A percentile compares a stretch with the other conserved stretches of the same genome.
phyloP scores from a whole-genome alignment of 345 rosid species.

The Eucalyptus grandis region DNA sequence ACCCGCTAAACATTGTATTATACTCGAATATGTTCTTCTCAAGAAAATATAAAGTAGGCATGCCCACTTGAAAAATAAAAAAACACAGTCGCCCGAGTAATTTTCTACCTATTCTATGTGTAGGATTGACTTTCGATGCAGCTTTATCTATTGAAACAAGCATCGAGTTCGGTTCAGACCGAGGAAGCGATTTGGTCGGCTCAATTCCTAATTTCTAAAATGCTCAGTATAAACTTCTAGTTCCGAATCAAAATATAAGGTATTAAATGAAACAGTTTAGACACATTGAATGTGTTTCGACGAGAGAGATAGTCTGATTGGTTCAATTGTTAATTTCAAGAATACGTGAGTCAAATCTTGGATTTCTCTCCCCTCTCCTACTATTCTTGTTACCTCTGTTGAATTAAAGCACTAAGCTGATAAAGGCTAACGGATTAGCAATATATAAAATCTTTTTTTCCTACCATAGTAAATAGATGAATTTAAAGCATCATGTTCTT shows the following conservation, averaged over 20 bases:
- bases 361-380: background rate
- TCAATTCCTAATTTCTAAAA: background rate
- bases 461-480: background rate
- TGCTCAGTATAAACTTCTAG: background rate
- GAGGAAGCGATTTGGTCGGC: background rate
- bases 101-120: background rate
- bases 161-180: background rate
- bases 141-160: background rate
- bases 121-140: background rate
- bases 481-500: background rate
- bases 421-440: background rate
- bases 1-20: background rate
- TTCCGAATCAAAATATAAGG: rapidly evolving
- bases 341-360: background rate
- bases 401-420: too few species aligned
- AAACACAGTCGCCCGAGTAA: background rate
- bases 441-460: background rate
- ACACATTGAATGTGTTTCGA: background rate
- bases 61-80: background rate
- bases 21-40: background rate
- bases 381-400: background rate
- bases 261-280: background rate
- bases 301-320: rapidly evolving
- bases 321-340: background rate
- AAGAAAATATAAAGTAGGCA: background rate